phyloP scores from a whole-genome alignment of 2,329 filamentous ascomycete species.

The Xylariaceae sp. region DNA sequence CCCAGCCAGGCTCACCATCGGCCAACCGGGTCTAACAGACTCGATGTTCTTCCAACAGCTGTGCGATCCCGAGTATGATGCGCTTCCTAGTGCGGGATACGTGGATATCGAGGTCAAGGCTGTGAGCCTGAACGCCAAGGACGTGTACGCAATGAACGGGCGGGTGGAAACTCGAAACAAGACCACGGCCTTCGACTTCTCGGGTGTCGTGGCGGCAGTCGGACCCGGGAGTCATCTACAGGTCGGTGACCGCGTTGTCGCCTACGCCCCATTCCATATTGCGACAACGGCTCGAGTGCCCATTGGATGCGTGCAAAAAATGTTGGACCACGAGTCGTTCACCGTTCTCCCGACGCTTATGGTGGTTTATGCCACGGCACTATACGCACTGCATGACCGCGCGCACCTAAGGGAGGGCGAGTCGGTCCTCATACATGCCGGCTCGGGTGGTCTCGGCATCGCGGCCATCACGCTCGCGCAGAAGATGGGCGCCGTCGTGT shows the following conservation, averaged over 20 bases:
- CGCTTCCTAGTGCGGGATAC: background rate
- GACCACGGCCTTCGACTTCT: constrained; percentile 24
- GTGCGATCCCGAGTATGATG: background rate
- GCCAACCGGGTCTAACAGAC: constrained; percentile 5
- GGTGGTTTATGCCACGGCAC: constrained; percentile 30
- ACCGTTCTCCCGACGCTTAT: constrained; percentile 21
- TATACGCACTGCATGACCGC: constrained; percentile 31
- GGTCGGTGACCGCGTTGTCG: constrained; percentile 29
- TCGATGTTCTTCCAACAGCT: constrained; percentile 20
- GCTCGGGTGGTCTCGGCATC: constrained; percentile 35
- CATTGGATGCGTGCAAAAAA: constrained; percentile 20
- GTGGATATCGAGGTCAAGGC: constrained; percentile 8
- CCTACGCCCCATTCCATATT: constrained; percentile 22
- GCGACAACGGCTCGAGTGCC: constrained; percentile 27
- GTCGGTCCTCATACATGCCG: constrained; percentile 36
- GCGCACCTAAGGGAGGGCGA: constrained; percentile 28
- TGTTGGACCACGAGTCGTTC: constrained; percentile 21
- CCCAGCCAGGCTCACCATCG: constrained; percentile 11
- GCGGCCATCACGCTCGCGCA: constrained; percentile 35
- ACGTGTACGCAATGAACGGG: constrained; percentile 26
- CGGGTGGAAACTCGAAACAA: constrained; percentile 22
- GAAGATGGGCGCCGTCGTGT: constrained; percentile 31
- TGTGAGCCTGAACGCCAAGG: constrained; percentile 24
- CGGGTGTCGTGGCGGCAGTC: constrained; percentile 24
- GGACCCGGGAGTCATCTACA: constrained; percentile 15